phyloP scores from a whole-genome alignment of 345 rosid species.

The Gossypium australe region DNA sequence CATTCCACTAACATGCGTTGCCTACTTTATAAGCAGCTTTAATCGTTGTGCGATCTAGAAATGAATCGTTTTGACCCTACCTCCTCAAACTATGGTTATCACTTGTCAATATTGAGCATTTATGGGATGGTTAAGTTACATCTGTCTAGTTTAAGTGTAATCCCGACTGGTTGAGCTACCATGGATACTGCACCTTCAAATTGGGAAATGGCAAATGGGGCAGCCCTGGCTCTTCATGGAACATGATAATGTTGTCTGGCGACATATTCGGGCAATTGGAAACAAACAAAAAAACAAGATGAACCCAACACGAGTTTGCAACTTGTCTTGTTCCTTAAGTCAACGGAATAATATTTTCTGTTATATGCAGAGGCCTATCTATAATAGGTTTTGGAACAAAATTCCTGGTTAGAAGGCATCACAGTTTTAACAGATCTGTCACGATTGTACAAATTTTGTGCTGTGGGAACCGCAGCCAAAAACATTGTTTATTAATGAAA shows the following conservation, averaged over 20 bases:
- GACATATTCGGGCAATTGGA: not conserved
- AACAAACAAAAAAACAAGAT: too few relatives aligned
- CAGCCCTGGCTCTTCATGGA: not conserved
- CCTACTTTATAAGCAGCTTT: not conserved
- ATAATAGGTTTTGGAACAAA: not conserved
- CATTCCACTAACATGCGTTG: constrained; percentile 1
- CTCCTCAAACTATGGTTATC: not conserved
- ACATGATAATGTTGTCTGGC: not conserved
- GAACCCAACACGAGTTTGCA: not conserved
- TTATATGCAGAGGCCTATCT: not conserved
- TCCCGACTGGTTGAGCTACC: not conserved
- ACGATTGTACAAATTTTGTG: not conserved
- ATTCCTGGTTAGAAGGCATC: not conserved
- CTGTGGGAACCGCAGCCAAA: not conserved
- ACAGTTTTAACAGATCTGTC: not conserved
- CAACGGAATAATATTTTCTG: not conserved
- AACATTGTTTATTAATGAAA: not conserved
- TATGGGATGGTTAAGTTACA: not conserved
- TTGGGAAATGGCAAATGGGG: constrained; percentile 3
- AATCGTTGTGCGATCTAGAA: not conserved
- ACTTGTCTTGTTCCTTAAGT: not conserved
- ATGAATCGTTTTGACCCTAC: constrained; percentile 3
- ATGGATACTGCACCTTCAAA: not conserved
- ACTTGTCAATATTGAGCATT: not conserved
- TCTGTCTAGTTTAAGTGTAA: not conserved